phyloP scores from a whole-genome alignment of 176 grass and related monocot genomes.

The Dactylis glomerata region DNA sequence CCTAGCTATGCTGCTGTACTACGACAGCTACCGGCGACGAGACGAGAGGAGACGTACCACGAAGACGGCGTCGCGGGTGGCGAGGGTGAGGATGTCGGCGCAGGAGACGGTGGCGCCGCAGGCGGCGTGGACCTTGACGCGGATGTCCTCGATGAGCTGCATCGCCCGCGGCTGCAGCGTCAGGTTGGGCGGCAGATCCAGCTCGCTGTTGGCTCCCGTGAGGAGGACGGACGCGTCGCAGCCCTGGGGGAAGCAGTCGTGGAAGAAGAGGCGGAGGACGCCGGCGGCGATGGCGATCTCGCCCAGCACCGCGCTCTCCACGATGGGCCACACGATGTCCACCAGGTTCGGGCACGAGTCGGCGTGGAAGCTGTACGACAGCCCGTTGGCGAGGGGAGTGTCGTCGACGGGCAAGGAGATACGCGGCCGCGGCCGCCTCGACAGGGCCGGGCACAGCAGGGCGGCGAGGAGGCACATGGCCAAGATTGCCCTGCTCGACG shows the following conservation, averaged over 20 bases:
- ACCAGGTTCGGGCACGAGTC: slow-evolving; percentile 13
- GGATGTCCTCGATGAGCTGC: slow-evolving; percentile 36
- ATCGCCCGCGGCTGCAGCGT: slow-evolving; percentile 15
- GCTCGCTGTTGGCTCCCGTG: slow-evolving; percentile 17
- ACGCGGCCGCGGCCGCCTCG: not conserved
- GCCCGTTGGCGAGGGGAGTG: slow-evolving; percentile 15
- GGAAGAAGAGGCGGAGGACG: slow-evolving; percentile 45
- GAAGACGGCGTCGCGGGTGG: slow-evolving; percentile 26
- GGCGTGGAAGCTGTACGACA: not conserved
- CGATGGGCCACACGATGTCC: slow-evolving; percentile 12
- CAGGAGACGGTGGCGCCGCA: slow-evolving; percentile 42
- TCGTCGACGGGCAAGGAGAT: not conserved
- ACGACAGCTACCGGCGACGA: not conserved
- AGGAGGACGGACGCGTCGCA: slow-evolving; percentile 47
- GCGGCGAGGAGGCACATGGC: not conserved
- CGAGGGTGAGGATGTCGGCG: slow-evolving; percentile 38
- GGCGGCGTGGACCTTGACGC: slow-evolving; percentile 4
- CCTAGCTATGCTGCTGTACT: not conserved
- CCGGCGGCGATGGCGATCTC: slow-evolving; percentile 36
- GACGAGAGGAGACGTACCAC: not conserved
- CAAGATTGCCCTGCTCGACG: not conserved
- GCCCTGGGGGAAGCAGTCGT: slow-evolving; percentile 52
- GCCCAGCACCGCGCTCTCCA: not conserved
- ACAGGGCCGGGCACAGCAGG: slow-evolving; percentile 1
- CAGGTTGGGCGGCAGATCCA: not conserved